Conservation (phyloP, 2,329 filamentous ascomycete genomes). For the Sordariomycetes sp. region DNA sequence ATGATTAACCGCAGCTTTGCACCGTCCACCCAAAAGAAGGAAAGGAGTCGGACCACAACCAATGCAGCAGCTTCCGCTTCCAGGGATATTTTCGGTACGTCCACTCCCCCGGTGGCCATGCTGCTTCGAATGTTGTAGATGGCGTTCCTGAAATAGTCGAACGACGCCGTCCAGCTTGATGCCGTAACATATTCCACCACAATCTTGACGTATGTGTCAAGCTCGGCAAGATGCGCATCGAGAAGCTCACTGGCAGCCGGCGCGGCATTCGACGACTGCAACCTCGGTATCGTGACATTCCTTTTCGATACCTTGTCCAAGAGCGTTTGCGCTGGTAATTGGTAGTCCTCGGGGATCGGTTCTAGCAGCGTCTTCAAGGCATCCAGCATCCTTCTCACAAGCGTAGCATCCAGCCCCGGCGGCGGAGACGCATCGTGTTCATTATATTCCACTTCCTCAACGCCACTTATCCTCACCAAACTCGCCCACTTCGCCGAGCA, state of each 20-base stretch:
- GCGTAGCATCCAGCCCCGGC: slow-evolving; percentile 34
- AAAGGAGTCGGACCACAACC: slow-evolving; percentile 47
- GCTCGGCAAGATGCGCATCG: slow-evolving; percentile 22
- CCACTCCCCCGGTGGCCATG: slow-evolving; percentile 26
- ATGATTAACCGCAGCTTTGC: slow-evolving; percentile 52
- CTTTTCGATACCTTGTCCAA: slow-evolving; percentile 39
- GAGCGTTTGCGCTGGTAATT: slow-evolving; percentile 46
- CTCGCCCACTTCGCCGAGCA: slow-evolving; percentile 52
- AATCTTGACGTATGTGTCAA: slow-evolving; percentile 45
- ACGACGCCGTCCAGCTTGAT: slow-evolving; percentile 51
- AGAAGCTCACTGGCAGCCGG: slow-evolving; percentile 11
- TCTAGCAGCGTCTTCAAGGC: slow-evolving; percentile 46
- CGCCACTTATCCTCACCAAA: slow-evolving; percentile 22
- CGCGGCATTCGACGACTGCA: slow-evolving; percentile 9
- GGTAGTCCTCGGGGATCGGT: slow-evolving; percentile 48
- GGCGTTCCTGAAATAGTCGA: slow-evolving; percentile 47
- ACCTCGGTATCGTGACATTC: slow-evolving; percentile 23
- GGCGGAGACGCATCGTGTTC: slow-evolving; percentile 14
- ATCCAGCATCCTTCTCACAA: slow-evolving; percentile 48
- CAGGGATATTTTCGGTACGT: slow-evolving; percentile 22
- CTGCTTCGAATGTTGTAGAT: slow-evolving; percentile 41
- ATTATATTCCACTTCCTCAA: slow-evolving; percentile 5
- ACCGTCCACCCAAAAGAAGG: slow-evolving; percentile 56
- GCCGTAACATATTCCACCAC: slow-evolving; percentile 57
- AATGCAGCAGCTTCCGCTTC: slow-evolving; percentile 46